Percentiles rank a stretch among this genome's conserved stretches.
Conservation (phyloP, 2,329 filamentous ascomycete species). For the Orbilia blumenaviensis region DNA sequence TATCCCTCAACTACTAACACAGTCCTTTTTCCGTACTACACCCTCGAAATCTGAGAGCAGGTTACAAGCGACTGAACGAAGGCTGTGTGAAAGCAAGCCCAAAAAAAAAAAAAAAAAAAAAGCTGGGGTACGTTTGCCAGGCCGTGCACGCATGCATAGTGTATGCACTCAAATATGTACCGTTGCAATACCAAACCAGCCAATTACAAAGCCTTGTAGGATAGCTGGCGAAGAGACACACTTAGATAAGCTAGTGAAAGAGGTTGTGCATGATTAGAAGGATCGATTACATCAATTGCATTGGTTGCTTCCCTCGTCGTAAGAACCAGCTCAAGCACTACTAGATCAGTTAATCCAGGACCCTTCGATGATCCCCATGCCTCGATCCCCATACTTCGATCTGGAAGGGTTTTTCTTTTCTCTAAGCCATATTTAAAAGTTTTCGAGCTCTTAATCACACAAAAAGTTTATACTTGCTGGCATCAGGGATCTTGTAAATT, state of each 20-base stretch:
- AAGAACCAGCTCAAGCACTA: background rate
- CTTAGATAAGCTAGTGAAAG: conserved; percentile 30
- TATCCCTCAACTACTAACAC: conserved; percentile 35
- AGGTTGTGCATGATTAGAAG: background rate
- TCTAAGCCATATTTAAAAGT: no score
- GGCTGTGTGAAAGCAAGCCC: background rate
- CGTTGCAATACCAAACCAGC: conserved; percentile 2
- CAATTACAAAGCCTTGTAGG: conserved; percentile 31
- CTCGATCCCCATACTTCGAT: background rate
- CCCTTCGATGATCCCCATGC: background rate
- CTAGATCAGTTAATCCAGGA: background rate
- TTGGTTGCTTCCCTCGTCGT: background rate
- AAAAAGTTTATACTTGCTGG: conserved; percentile 6
- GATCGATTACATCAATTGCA: conserved; percentile 9
- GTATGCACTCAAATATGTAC: conserved; percentile 16
- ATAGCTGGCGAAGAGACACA: conserved; percentile 6
- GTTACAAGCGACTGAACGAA: conserved; percentile 7
- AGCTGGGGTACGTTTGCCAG: conserved; percentile 45
- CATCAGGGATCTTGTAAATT: conserved; percentile 5
- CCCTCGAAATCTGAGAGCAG: conserved; percentile 4
- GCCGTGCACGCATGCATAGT: conserved; percentile 44
- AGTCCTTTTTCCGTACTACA: conserved; percentile 9
- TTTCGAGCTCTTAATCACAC: conserved; percentile 4
- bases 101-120: no score
- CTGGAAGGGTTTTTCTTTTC: background rate